A percentile compares a stretch with the other conserved stretches of the same genome.
phyloP scores from a whole-genome alignment of 1,284 basidiomycete species.

The Trichosporon ovoides region DNA sequence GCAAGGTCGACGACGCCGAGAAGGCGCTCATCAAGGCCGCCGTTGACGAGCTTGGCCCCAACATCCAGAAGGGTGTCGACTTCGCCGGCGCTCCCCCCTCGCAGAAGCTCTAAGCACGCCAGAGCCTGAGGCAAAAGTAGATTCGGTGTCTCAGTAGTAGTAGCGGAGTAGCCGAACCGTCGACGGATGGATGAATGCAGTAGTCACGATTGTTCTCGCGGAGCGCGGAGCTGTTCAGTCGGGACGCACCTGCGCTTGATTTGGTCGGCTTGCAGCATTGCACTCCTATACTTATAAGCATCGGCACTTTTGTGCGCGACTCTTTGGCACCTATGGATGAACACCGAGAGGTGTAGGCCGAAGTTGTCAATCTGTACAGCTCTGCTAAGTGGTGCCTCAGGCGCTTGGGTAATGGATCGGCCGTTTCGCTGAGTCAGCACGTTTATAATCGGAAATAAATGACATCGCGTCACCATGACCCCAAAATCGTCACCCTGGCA shows the following conservation, averaged over 20 bases:
- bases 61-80: conserved; percentile 52
- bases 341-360: not conserved
- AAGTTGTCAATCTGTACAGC: too few species aligned
- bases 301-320: too few species aligned
- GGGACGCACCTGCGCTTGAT: not conserved
- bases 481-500: not conserved
- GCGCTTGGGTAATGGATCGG: not conserved
- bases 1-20: conserved; percentile 53
- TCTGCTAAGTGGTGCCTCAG: not conserved
- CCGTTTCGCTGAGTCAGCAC: not conserved
- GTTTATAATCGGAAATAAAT: conserved; percentile 4
- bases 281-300: too few species aligned
- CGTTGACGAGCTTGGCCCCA: conserved; percentile 53
- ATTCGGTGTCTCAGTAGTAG: not conserved
- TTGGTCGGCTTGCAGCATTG: too few species aligned
- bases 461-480: conserved; percentile 1
- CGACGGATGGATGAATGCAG: not conserved
- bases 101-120: conserved; percentile 38
- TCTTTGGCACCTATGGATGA: too few species aligned
- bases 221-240: too few species aligned
- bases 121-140: conserved; percentile 2
- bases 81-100: conserved; percentile 45
- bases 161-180: not conserved
- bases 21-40: conserved; percentile 51
- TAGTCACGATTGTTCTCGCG: not conserved